A percentile compares a stretch with the other conserved stretches of the same genome.
These are phyloP conservation scores for Mycosphaerella sp. DNA, from an alignment of 2,329 filamentous ascomycete genomes.

Conservation along the genomic window DNA sequence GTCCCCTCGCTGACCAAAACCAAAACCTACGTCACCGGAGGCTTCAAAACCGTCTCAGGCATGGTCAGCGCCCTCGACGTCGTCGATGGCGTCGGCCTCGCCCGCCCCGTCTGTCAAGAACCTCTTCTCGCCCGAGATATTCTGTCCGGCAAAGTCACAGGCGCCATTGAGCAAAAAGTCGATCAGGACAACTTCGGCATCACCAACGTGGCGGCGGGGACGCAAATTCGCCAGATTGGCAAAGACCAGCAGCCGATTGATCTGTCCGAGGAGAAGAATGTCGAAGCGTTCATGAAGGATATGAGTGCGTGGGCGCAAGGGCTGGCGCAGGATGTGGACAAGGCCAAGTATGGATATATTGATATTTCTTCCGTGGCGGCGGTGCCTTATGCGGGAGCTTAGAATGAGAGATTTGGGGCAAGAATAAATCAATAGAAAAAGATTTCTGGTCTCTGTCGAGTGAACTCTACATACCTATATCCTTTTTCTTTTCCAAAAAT, in stretches of 20 bases:
- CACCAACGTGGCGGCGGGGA: slow-evolving; percentile 43
- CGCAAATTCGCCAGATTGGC: slow-evolving; percentile 49
- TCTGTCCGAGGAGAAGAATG: slow-evolving; percentile 43
- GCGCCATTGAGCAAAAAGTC: slow-evolving; percentile 41
- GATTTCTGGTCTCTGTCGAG: no score
- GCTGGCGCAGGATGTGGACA: slow-evolving; percentile 22
- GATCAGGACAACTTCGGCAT: slow-evolving; percentile 50
- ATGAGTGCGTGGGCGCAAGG: slow-evolving; percentile 38
- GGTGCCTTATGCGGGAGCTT: slow-evolving; percentile 35
- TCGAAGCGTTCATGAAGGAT: slow-evolving; percentile 45
- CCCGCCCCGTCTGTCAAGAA: slow-evolving; percentile 49
- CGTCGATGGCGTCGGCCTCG: slow-evolving; percentile 57
- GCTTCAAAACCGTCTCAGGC: slow-evolving; percentile 48
- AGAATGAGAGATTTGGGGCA: not conserved
- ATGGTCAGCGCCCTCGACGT: slow-evolving; percentile 53
- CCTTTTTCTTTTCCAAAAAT: no score
- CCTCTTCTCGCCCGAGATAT: slow-evolving; percentile 42
- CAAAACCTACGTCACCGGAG: slow-evolving; percentile 54
- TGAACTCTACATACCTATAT: no score
- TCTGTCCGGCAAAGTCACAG: slow-evolving; percentile 41
- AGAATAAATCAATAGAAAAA: no score
- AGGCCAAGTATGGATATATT: slow-evolving; percentile 26
- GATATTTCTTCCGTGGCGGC: slow-evolving; percentile 37
- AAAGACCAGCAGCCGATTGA: slow-evolving; percentile 51
- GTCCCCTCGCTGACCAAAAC: slow-evolving; percentile 46